Base-by-base conservation (phyloP, 768 basidiomycete genomes). In the Mycena venus region DNA sequence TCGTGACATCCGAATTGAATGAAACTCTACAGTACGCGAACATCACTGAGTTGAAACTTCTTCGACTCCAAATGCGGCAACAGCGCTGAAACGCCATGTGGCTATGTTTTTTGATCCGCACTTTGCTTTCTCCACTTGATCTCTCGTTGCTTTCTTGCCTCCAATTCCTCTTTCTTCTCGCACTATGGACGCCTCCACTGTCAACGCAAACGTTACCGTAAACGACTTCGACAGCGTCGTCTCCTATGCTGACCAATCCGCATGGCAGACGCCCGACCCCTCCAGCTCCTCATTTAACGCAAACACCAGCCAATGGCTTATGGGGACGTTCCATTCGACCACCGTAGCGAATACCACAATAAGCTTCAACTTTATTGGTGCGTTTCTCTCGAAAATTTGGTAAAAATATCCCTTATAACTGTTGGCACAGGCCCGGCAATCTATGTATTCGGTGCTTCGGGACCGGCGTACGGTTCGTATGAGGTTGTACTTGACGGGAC, bases 151-250 rank as follows among this genome's bases (percentile, higher is more conserved):
- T n/a, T n/a, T n/a, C n/a, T n/a, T n/a, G n/a, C n/a, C n/a, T n/a
- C n/a, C n/a, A n/a, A n/a, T n/a, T n/a, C n/a, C n/a, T n/a, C n/a
- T 27, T 53, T 19, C 27, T 53, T 12, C 34, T 32, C 29, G n/a
- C n/a, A n/a, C n/a, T 21, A 87, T 88, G 87, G 87, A 88, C 70
- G n/a, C 78, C 21, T 78, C 83, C 40, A 86, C 88, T 12, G 83
- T 86, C 11, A 88, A 88, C 74, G 71, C 75, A 38, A 89, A 89
- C 66, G 78, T 88, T 25, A 88, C 87, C 10, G 84, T 87, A 25
- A 87, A 88, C 69, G 88, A 89, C 77, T 89, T 88, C 73, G 87
- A 88, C 80, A 86, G 85, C 47, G 78, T 88, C 4, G 74, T 88
- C 17, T 79, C 83, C 2, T 89, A 86, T 72, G 78, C 79, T 5